phyloP scores from a whole-genome alignment of 2,329 filamentous ascomycete genomes.

The Zymoseptoria passerinii region DNA sequence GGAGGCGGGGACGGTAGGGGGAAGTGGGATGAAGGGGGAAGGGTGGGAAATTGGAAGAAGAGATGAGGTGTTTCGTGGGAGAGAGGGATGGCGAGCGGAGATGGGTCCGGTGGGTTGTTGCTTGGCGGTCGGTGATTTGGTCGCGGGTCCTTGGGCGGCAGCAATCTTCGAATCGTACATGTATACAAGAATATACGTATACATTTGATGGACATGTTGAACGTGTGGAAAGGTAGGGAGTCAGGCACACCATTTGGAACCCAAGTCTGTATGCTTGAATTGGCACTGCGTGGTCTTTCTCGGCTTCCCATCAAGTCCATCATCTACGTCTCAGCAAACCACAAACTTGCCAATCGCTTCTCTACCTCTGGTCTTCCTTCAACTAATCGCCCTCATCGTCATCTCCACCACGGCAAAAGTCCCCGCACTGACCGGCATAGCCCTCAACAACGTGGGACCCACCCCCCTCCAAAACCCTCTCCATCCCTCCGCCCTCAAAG shows the following conservation, averaged over 20 bases:
- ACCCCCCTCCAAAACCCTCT: constrained; percentile 93
- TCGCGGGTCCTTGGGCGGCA: no score
- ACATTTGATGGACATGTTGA: no score
- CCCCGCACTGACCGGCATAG: constrained; percentile 96
- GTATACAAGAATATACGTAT: no score
- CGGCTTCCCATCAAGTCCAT: no score
- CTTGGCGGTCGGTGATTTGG: neutral
- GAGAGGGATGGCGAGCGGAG: neutral
- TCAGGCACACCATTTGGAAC: no score
- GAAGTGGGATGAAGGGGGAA: neutral
- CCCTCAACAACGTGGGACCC: constrained; percentile 79
- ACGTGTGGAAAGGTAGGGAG: no score
- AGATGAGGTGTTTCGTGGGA: neutral
- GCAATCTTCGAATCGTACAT: no score
- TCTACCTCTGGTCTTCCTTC: neutral
- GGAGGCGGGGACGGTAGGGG: neutral
- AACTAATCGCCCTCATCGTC: constrained; percentile 34
- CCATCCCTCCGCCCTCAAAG: constrained; percentile 65
- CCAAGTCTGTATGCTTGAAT: no score
- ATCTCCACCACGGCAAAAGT: constrained; percentile 70
- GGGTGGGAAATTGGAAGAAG: neutral
- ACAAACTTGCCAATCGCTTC: no score
- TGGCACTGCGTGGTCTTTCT: no score
- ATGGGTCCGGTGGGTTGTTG: neutral
- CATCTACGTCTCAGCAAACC: no score